Conservation (phyloP, 177 flowering plant genomes). For the Vitis hybrid region DNA sequence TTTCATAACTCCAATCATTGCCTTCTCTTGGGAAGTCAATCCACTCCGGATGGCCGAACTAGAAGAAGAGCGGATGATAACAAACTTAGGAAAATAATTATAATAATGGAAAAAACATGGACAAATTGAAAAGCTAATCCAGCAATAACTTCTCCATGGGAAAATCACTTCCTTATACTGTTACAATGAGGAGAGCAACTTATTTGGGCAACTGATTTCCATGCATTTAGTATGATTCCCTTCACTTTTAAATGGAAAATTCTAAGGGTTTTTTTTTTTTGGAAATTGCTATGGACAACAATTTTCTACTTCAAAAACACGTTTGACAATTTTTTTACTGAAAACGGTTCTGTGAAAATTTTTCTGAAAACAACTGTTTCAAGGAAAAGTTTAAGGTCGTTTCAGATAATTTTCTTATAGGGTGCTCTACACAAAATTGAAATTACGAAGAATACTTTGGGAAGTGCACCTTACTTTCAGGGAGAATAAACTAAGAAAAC, state of each 20-base stretch:
- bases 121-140: not conserved
- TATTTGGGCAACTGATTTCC: not conserved
- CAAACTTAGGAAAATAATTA: not conserved
- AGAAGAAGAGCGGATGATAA: slow-evolving; percentile 18
- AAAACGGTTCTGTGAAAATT: no score
- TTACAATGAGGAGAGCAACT: not conserved
- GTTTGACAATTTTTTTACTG: no score
- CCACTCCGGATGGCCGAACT: slow-evolving; percentile 99
- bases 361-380: no score
- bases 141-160: not conserved
- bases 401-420: no score
- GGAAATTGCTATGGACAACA: no score
- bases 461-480: no score
- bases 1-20: slow-evolving; percentile 89
- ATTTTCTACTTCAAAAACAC: no score
- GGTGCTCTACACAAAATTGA: no score
- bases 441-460: no score
- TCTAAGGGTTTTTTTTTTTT: no score
- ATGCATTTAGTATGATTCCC: not conserved
- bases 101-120: not conserved
- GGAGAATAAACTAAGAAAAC: no score
- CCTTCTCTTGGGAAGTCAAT: slow-evolving; percentile 99
- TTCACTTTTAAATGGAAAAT: not conserved
- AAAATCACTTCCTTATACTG: not conserved
- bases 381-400: no score